A percentile compares a stretch with the other conserved stretches of the same genome.
These are phyloP conservation scores for Metschnikowia kunwiensis DNA, from an alignment of 805 yeast genomes.

Conservation along the genomic window DNA sequence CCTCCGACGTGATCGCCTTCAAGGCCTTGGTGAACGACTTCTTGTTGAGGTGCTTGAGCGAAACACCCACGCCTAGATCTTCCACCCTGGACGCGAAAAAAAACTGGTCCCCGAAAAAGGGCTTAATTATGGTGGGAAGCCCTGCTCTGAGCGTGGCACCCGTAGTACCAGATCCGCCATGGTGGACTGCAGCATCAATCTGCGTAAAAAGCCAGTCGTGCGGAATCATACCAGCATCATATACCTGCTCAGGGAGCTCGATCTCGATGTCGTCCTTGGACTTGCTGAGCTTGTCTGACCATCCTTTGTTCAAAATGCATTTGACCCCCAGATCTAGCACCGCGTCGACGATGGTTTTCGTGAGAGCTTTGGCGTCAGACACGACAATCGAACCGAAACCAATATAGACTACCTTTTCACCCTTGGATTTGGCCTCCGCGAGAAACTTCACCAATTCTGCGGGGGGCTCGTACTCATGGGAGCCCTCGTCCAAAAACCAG, in stretches of 20 bases:
- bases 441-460: conserved; percentile 57
- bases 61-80: conserved; percentile 82
- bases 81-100: conserved; percentile 86
- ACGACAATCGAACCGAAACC: conserved; percentile 97
- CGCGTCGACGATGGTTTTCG: conserved; percentile 74
- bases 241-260: conserved; percentile 66
- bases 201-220: conserved; percentile 93
- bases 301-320: conserved; percentile 88
- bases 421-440: conserved; percentile 52
- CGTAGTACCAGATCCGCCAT: conserved; percentile 96
- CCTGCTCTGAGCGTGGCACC: conserved; percentile 89
- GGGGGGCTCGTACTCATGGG: conserved; percentile 56
- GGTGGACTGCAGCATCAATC: conserved; percentile 93
- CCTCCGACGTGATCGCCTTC: conserved; percentile 61
- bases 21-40: conserved; percentile 65
- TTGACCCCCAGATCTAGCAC: conserved; percentile 77
- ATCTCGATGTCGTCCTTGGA: conserved; percentile 16
- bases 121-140: conserved; percentile 84
- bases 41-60: conserved; percentile 63
- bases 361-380: conserved; percentile 71
- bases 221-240: conserved; percentile 69
- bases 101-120: conserved; percentile 95
- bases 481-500: conserved; percentile 81
- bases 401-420: conserved; percentile 77
- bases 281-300: conserved; percentile 74